A percentile compares a stretch with the other conserved stretches of the same genome.
Evolutionary conservation across 169 alveolate genomes (phyloP).

Genomic region (Cryptosporidium viatorum): DNA sequence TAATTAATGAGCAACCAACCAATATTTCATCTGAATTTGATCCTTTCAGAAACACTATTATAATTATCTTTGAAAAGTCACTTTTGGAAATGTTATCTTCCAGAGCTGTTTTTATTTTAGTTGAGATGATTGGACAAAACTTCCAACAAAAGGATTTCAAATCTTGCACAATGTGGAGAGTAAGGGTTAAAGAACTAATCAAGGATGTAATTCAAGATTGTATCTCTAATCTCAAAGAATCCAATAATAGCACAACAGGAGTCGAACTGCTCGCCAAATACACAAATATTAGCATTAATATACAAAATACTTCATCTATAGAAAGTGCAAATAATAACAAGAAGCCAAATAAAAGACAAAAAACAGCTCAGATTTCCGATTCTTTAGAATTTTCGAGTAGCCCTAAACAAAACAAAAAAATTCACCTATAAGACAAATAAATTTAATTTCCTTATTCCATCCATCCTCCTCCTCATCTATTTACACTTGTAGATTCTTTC

Average conservation of each 20-base stretch:
- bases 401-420: conserved; percentile 6
- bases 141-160: conserved; percentile 25
- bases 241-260: conserved; percentile 31
- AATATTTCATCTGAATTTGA: conserved; percentile 41
- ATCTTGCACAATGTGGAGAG: conserved; percentile 44
- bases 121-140: conserved; percentile 71
- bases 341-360: conserved; percentile 1
- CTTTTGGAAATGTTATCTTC: conserved; percentile 47
- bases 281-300: not conserved
- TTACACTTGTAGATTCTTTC: not conserved
- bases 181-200: conserved; percentile 18
- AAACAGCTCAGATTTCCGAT: not conserved
- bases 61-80: not conserved
- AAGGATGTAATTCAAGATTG: conserved; percentile 13
- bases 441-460: not conserved
- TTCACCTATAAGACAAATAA: not conserved
- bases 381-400: not conserved
- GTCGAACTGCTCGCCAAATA: conserved; percentile 27
- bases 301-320: not conserved
- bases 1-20: conserved; percentile 26
- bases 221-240: conserved; percentile 4
- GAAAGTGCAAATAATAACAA: conserved; percentile 4
- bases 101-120: conserved; percentile 65
- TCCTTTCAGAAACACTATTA: conserved; percentile 23
- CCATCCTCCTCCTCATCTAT: not conserved